phyloP scores from a whole-genome alignment of 108 stramenopile genomes.

The Epithemia pelagica region DNA sequence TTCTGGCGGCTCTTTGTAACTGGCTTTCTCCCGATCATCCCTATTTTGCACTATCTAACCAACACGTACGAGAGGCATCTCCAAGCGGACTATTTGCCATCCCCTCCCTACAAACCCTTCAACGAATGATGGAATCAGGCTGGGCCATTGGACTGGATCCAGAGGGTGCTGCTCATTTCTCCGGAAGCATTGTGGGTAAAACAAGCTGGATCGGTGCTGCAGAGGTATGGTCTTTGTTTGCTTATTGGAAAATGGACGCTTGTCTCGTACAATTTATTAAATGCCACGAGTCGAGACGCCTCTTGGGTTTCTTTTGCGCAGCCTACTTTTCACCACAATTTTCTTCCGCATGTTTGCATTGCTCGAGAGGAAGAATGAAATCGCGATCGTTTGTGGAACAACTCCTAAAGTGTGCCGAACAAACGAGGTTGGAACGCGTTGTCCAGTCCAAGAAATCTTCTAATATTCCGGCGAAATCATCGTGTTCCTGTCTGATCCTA shows the following conservation, averaged over 20 bases:
- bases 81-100: constrained; percentile 20
- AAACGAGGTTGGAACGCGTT: not conserved
- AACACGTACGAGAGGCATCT: too few relatives aligned
- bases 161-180: constrained; percentile 55
- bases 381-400: not conserved
- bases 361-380: not conserved
- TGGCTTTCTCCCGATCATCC: constrained; percentile 27
- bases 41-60: not conserved
- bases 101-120: constrained; percentile 47
- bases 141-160: constrained; percentile 70
- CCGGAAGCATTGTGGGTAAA: constrained; percentile 36
- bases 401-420: not conserved
- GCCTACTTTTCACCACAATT: constrained; percentile 41
- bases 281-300: constrained; percentile 32
- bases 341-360: too few relatives aligned
- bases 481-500: constrained; percentile 11
- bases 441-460: not conserved
- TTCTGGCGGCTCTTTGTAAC: constrained; percentile 51
- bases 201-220: constrained; percentile 59
- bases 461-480: not conserved
- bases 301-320: constrained; percentile 43
- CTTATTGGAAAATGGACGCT: constrained; percentile 56
- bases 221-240: constrained; percentile 56
- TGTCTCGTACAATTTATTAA: constrained; percentile 72
- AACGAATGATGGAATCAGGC: constrained; percentile 43